Conservation (phyloP, 108 stramenopile species). For the Skeletonema potamos region DNA sequence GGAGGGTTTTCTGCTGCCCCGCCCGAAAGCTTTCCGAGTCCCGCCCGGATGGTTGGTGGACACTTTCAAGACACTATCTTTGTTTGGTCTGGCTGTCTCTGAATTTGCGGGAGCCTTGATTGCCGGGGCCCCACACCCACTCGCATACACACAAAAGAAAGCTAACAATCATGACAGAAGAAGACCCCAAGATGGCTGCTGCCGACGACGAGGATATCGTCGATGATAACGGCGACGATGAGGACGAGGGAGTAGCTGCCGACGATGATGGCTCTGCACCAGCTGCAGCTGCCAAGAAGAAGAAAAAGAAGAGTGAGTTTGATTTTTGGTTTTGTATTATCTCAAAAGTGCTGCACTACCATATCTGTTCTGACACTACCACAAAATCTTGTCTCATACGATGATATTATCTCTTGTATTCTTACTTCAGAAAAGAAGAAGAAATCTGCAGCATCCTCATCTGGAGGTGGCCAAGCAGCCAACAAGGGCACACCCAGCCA, state of each 20-base stretch:
- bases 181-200: neutral
- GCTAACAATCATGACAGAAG: neutral
- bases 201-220: conserved; percentile 10
- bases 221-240: conserved; percentile 34
- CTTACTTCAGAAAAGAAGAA: conserved; percentile 64
- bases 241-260: conserved; percentile 52
- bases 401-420: neutral
- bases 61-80: too few relatives aligned
- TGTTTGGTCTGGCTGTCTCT: too few relatives aligned
- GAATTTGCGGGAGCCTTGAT: too few relatives aligned
- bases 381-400: neutral
- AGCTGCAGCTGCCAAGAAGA: conserved; percentile 65
- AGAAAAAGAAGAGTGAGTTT: conserved; percentile 70
- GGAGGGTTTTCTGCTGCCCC: too few relatives aligned
- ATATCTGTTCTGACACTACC: neutral
- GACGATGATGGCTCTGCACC: conserved; percentile 37
- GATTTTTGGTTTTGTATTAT: neutral
- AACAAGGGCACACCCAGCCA: conserved; percentile 57
- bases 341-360: neutral
- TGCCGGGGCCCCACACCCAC: too few relatives aligned
- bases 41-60: too few relatives aligned
- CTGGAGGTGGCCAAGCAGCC: too few relatives aligned
- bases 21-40: too few relatives aligned
- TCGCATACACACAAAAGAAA: too few relatives aligned
- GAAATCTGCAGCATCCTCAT: conserved; percentile 38